A percentile compares a stretch with the other conserved stretches of the same genome.
These are phyloP conservation scores for Boletus bicolor DNA, from an alignment of 768 basidiomycete species.

Conservation along the genomic window DNA sequence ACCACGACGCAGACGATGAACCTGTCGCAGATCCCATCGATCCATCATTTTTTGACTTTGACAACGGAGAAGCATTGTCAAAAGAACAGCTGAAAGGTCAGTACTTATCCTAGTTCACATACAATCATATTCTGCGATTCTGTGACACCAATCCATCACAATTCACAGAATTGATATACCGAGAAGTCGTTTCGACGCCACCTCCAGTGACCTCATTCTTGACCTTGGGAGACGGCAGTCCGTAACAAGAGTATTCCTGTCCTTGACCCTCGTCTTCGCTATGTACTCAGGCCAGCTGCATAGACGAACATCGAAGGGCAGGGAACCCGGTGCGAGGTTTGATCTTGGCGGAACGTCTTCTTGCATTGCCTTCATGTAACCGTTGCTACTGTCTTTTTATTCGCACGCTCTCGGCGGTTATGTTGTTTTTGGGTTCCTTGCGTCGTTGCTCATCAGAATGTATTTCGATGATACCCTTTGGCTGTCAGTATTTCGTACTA, in stretches of 20 bases:
- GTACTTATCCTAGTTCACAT: not conserved
- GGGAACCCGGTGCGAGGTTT: not conserved
- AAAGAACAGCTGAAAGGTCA: constrained; percentile 71
- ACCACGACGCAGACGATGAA: constrained; percentile 88
- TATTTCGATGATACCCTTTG: constrained; percentile 6
- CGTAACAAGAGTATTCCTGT: not conserved
- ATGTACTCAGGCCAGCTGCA: not conserved
- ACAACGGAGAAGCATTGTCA: constrained; percentile 57
- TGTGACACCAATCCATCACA: not conserved
- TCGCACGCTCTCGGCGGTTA: not conserved
- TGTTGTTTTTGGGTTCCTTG: not conserved
- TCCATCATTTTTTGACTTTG: constrained; percentile 81
- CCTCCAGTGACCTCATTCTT: constrained; percentile 18
- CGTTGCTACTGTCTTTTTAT: not conserved
- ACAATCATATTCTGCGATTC: not conserved
- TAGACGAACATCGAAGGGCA: not conserved
- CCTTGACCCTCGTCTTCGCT: not conserved
- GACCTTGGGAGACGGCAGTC: constrained; percentile 11
- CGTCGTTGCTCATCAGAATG: not conserved
- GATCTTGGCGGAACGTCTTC: not conserved
- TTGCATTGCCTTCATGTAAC: not conserved
- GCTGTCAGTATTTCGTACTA: not conserved
- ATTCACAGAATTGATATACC: constrained; percentile 43
- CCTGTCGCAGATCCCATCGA: constrained; percentile 75
- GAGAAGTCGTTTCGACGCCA: constrained; percentile 40